phyloP scores from a whole-genome alignment of 2,329 filamentous ascomycete species.

The Thelonectria olida region DNA sequence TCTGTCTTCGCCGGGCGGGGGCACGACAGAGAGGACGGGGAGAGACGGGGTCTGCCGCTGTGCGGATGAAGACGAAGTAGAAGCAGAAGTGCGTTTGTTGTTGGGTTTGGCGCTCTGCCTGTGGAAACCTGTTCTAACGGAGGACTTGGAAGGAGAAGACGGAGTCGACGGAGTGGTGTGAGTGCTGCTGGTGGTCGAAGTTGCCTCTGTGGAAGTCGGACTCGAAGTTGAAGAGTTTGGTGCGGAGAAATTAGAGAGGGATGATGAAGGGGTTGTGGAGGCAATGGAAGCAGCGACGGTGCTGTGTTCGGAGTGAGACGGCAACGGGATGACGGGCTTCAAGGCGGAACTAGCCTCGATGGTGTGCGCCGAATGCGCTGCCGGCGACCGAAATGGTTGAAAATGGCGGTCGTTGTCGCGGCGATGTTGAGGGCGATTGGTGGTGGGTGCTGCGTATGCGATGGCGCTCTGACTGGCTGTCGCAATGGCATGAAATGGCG shows the following conservation, averaged over 20 bases:
- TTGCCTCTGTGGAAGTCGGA: slow-evolving; percentile 28
- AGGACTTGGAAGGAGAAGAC: slow-evolving; percentile 17
- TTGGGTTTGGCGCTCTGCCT: slow-evolving; percentile 23
- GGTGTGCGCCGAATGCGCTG: slow-evolving; percentile 9
- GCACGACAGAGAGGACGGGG: slow-evolving; percentile 44
- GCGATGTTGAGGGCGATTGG: neutral
- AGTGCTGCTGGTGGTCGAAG: slow-evolving; percentile 21
- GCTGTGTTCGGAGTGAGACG: slow-evolving; percentile 32
- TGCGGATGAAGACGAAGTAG: slow-evolving; percentile 3
- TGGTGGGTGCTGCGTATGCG: neutral
- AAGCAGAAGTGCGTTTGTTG: slow-evolving; percentile 19
- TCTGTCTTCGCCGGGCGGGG: slow-evolving; percentile 44
- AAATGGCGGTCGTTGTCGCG: slow-evolving; percentile 16
- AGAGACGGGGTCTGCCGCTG: slow-evolving; percentile 17
- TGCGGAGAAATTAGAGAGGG: slow-evolving; percentile 27
- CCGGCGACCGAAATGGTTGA: slow-evolving; percentile 4
- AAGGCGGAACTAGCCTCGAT: slow-evolving; percentile 28
- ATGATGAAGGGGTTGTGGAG: slow-evolving; percentile 17
- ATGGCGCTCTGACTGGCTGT: slow-evolving; percentile 12
- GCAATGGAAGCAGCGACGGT: slow-evolving; percentile 27
- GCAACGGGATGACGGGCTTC: slow-evolving; percentile 34
- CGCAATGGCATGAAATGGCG: slow-evolving; percentile 9
- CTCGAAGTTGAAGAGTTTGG: slow-evolving; percentile 28
- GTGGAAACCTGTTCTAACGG: slow-evolving; percentile 31
- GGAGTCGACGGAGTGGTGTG: neutral